Evolutionary conservation across 768 basidiomycete genomes (phyloP), one percentile per base, ranked within the genome.

Genomic region (Sistotremastrum suecicum): DNA sequence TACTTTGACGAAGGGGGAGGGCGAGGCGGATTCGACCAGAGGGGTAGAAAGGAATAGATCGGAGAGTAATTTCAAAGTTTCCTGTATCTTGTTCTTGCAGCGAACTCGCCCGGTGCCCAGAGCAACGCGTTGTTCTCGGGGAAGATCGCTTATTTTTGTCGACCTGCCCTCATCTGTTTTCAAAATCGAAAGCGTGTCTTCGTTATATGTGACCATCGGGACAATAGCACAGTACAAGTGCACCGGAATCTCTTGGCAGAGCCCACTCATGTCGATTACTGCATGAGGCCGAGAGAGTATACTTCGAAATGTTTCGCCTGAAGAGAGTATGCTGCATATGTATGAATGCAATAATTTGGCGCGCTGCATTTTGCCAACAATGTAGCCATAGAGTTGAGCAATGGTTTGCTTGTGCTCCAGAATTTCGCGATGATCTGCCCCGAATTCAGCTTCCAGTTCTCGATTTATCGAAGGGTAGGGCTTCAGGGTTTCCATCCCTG

Each of bases 381-480:
- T 71, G 59, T 74, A 87, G 9, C 87, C 89, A 56, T 84, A 84
- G 31, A 75, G 51, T 51, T 89, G 85, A 2, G 75, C 70, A n/a
- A 81, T 55, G 2, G 83, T 80, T 30, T 74, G 75, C 40, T 73
- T 69, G 56, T 92, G 84, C 2, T 71, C 69, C n/a, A 89, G 66
- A 33, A 75, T 69, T 20, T 78, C 72, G 34, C 75, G 71, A 47
- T 78, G 67, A n/a, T 70, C 58, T 4, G 70, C 71, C 30, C 67
- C 20, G 20, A 20, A 20, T 20, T 20, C 20, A 20, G 20, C 20
- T 20, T 20, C 20, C 20, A 20, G 20, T 20, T 20, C 20, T 20
- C 20, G 20, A 20, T 20, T 20, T 1, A 20, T 20, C 20, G 60
- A 10, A 60, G 45, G 46, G 74, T 72, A 55, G 65, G 66, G 45